Base-by-base conservation (phyloP, 1,284 basidiomycete species). In the Phenoliferia sp. region DNA sequence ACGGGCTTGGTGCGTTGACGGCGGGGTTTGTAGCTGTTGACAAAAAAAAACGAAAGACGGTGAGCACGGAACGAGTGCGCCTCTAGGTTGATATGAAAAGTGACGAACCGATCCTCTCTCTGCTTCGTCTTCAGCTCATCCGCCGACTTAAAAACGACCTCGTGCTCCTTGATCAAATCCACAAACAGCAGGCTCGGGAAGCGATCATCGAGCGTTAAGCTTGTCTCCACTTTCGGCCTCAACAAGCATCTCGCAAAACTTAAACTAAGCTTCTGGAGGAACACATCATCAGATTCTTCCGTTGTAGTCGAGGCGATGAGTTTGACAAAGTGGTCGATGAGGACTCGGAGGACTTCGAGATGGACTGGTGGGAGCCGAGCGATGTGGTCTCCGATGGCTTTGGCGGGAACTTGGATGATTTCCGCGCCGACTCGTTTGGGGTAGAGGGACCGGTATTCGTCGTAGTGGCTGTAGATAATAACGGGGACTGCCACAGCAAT, bases 1-100 rank as follows among this genome's bases (percentile, higher is more conserved):
- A 73, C 50, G 35, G 73, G 70, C 60, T 73, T 76, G 17, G 74
- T 76, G 4, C 74, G 62, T 63, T 76, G 73, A 2, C 74, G 59
- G 9, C 72, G 63, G 12, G 74, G 73, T 29, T 63, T 67, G 61
- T 74, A 73, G 15, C 68, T 65, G 55, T 32, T 28, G 16, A 26
- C 10, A 26, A 26, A 4, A 29, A n/a, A 17, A 58, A 50, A 26
- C 19, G 32, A 52, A 2, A 50, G 26, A 29, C 17, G 55, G 5
- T 52, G 22, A 52, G 48, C 17, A 15, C 15, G 12, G 26, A 35
- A 34, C 3, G 9, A 17, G n/a, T 26, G 12, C 10, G 52, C 52
- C 12, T 12, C 39, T 22, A 28, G n/a, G n/a, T n/a, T n/a, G n/a
- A 7, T 12, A 36, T 35, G 17, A 29, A 22, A 31, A 17, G 16